Evolutionary conservation across 768 basidiomycete genomes (phyloP).

Genomic region (Asterophora lycoperdoides): DNA sequence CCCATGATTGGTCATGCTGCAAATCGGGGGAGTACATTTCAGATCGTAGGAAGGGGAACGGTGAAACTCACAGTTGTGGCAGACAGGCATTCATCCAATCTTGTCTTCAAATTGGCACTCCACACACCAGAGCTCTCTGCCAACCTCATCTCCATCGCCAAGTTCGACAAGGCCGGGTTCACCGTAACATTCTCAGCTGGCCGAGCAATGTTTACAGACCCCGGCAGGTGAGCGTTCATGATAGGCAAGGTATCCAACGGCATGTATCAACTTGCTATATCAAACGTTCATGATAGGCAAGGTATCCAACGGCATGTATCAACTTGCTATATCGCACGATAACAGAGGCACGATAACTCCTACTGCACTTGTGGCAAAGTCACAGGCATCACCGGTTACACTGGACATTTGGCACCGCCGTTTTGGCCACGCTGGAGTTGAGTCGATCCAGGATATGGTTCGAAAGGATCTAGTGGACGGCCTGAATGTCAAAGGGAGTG

Average conservation of each 20-base stretch:
- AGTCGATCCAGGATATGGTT: constrained; percentile 13
- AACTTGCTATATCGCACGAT: not conserved
- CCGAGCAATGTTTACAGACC: not conserved
- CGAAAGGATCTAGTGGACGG: constrained; percentile 17
- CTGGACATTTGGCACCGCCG: constrained; percentile 25
- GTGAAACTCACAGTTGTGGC: not conserved
- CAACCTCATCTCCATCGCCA: constrained; percentile 1
- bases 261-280: not conserved
- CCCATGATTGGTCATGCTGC: not conserved
- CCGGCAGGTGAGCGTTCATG: not conserved
- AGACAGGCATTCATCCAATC: not conserved
- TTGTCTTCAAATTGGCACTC: not conserved
- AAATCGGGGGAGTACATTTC: not conserved
- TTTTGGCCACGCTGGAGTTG: constrained; percentile 18
- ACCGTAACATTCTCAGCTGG: not conserved
- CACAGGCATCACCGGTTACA: constrained; percentile 14
- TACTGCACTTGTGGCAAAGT: constrained; percentile 9
- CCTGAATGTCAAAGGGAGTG: constrained; percentile 11
- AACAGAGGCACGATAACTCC: no score
- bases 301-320: not conserved
- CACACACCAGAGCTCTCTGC: constrained; percentile 3
- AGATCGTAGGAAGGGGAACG: not conserved
- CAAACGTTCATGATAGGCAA: not conserved
- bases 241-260: not conserved
- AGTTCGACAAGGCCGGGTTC: not conserved